phyloP scores from a whole-genome alignment of 257 asterid genomes.

The Solanum paucissectum region DNA sequence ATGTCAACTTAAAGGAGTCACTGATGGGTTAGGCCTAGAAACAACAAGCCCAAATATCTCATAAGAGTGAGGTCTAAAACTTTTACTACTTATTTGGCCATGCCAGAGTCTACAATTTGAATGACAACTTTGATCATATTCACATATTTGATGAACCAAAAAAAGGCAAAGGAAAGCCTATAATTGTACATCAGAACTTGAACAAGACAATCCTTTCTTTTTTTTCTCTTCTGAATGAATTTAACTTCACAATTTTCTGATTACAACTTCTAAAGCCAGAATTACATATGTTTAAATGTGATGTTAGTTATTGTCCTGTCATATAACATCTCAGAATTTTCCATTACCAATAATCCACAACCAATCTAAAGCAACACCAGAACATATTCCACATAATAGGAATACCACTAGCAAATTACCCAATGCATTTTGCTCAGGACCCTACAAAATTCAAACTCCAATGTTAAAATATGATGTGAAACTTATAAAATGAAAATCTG shows the following conservation, averaged over 20 bases:
- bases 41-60: neutral
- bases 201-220: neutral
- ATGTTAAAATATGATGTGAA: neutral
- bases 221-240: neutral
- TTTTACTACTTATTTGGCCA: neutral
- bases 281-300: neutral
- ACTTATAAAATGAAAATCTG: neutral
- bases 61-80: neutral
- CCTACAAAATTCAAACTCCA: conserved; percentile 1
- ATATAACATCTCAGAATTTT: neutral
- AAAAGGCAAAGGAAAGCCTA: neutral
- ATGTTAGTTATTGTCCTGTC: neutral
- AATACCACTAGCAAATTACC: conserved; percentile 21
- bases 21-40: neutral
- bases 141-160: neutral
- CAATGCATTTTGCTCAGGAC: conserved; percentile 31
- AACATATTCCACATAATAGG: conserved; percentile 18
- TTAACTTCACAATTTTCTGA: neutral
- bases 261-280: neutral
- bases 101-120: neutral
- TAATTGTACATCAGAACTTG: neutral
- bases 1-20: too few species aligned
- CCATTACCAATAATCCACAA: conserved; percentile 29
- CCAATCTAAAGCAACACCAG: conserved; percentile 29
- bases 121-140: neutral